Evolutionary conservation across 345 rosid species (phyloP), one percentile per base, ranked within the genome.

Genomic region (Conringia planisiliqua): DNA sequence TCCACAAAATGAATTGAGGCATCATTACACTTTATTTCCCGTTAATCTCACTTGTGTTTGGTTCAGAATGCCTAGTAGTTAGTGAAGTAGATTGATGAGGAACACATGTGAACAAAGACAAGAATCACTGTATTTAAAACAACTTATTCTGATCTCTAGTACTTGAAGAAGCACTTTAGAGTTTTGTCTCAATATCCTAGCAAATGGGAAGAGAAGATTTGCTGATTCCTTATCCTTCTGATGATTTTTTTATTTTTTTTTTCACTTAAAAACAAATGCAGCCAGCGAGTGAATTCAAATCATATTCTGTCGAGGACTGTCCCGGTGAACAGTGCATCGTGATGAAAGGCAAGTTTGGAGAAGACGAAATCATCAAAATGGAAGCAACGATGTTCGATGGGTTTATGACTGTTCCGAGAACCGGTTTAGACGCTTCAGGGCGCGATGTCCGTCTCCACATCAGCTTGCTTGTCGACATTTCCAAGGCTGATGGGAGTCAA

Each of bases 361-460:
- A 83, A 48, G 48, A 11, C 1, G 96, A 88, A 40, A 77, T 46
- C 16, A 78, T 86, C 58, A 80, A 89, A 72, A 78, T 89, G 54
- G 86, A 91, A 79, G 89, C 68, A 7, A 83, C 90, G 3, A 84
- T 90, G 93, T 86, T 88, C 81, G 93, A 88, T 33, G 96, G 92
- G 5, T 77, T 65, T n/a, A 73, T 68, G 62, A 29, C 55, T 29
- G 83, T 85, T 54, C 84, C 86, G 3, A 86, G 76, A 33, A 43
- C 75, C 0, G 87, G 85, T 22, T 86, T 84, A 14, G 91, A 85
- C 77, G 78, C 81, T 78, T 63, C 81, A 3, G 88, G 78, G 4
- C 79, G 75, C 51, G 82, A 86, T 59, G 50, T 82, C 33, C 78
- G 82, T 22, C 88, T 84, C 70, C 93, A 88, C 67, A 75, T 89